Evolutionary conservation across 208 protist species (phyloP).

Genomic region (Borovskyia barvae): DNA sequence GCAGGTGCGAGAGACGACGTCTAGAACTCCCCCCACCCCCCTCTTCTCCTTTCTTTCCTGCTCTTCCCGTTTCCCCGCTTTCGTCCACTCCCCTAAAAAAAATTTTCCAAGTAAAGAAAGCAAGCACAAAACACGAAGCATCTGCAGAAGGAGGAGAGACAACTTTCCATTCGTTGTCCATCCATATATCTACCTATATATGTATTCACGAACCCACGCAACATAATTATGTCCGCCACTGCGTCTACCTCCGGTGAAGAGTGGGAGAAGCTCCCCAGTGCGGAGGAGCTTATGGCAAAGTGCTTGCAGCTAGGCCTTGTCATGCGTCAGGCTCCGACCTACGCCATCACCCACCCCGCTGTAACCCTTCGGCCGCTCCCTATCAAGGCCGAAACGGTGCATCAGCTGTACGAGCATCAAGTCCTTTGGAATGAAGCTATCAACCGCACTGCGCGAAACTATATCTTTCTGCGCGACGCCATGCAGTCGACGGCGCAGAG

Average conservation of each 20-base stretch:
- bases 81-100: not conserved
- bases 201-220: not conserved
- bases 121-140: too few species aligned
- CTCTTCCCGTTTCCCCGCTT: not conserved
- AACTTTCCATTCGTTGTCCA: too few species aligned
- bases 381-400: slow-evolving; percentile 42
- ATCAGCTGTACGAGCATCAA: slow-evolving; percentile 39
- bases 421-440: slow-evolving; percentile 83
- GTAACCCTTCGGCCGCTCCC: slow-evolving; percentile 57
- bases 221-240: not conserved
- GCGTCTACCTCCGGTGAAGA: not conserved
- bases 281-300: slow-evolving; percentile 69
- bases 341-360: slow-evolving; percentile 47
- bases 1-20: too few species aligned
- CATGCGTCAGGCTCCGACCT: slow-evolving; percentile 45
- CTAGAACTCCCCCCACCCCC: not conserved
- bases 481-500: slow-evolving; percentile 66
- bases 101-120: too few species aligned
- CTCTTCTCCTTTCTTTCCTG: not conserved
- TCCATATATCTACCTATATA: not conserved
- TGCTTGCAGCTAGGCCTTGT: slow-evolving; percentile 71
- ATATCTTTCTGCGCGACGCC: slow-evolving; percentile 45
- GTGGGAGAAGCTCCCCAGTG: slow-evolving; percentile 24
- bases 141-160: too few species aligned
- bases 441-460: slow-evolving; percentile 75